phyloP scores from a whole-genome alignment of 306 rosid species.

The Pyrus betulifolia region DNA sequence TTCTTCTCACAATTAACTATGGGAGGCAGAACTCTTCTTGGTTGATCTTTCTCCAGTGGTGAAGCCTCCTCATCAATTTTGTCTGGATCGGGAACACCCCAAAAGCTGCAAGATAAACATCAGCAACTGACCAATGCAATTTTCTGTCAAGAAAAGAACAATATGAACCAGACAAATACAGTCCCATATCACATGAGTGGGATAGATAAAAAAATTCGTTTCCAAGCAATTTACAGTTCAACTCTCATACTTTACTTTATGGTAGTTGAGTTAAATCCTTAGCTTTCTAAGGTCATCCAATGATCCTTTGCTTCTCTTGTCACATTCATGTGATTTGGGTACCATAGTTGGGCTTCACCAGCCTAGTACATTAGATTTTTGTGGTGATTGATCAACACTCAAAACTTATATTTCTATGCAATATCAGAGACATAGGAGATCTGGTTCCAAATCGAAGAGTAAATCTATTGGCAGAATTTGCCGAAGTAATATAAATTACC shows the following conservation, averaged over 20 bases:
- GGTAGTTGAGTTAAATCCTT: background rate
- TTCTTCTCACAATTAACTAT: slow-evolving; percentile 37
- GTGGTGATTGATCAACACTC: background rate
- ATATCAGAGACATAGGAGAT: background rate
- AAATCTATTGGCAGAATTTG: background rate
- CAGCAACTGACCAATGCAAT: background rate
- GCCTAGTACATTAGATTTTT: background rate
- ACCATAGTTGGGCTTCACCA: background rate
- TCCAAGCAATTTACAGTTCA: too few relatives aligned
- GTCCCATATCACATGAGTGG: background rate
- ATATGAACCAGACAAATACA: background rate
- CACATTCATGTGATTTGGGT: background rate
- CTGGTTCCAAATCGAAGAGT: background rate
- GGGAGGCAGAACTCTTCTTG: slow-evolving; percentile 16
- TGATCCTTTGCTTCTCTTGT: background rate
- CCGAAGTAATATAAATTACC: background rate
- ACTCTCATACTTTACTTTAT: background rate
- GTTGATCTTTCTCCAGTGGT: slow-evolving; percentile 20
- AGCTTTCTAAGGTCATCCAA: background rate
- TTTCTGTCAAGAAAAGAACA: background rate
- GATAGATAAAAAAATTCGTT: background rate
- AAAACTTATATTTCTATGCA: background rate
- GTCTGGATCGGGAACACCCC: slow-evolving; percentile 30
- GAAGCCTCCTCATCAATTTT: slow-evolving; percentile 26
- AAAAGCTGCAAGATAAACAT: slow-evolving; percentile 23